A percentile compares a stretch with the other conserved stretches of the same genome.
Evolutionary conservation across 1,284 basidiomycete genomes (phyloP).

Genomic region (Moesziomyces antarcticus): DNA sequence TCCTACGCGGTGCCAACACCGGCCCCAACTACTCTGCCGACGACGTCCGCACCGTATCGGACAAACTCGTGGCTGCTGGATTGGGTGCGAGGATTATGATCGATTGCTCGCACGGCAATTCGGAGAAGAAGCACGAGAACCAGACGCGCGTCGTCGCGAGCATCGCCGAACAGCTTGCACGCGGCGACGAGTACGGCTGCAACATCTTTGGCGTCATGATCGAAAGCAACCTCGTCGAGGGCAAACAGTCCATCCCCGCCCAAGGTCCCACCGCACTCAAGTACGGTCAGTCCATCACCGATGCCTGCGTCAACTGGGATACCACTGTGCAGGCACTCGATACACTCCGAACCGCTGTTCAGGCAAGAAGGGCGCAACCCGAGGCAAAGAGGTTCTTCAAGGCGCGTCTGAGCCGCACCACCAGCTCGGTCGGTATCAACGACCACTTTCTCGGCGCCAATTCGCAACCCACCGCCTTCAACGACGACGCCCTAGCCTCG

Average conservation of each 20-base stretch:
- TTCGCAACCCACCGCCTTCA: conserved; percentile 31
- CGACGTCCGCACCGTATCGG: conserved; percentile 48
- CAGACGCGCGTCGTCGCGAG: conserved; percentile 72
- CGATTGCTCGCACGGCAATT: conserved; percentile 87
- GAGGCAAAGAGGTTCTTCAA: conserved; percentile 36
- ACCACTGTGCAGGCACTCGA: conserved; percentile 61
- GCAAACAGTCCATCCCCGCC: conserved; percentile 61
- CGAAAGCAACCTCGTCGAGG: conserved; percentile 86
- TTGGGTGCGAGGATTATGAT: conserved; percentile 67
- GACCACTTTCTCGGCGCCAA: conserved; percentile 27
- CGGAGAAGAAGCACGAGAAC: conserved; percentile 73
- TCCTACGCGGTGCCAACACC: conserved; percentile 65
- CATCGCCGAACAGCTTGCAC: conserved; percentile 69
- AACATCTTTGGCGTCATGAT: conserved; percentile 97
- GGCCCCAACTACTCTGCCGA: conserved; percentile 64
- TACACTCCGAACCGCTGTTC: conserved; percentile 52
- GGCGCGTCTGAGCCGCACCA: conserved; percentile 21
- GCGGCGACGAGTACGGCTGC: conserved; percentile 38
- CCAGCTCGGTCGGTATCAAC: conserved; percentile 40
- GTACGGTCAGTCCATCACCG: conserved; percentile 64
- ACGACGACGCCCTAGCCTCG: conserved; percentile 53
- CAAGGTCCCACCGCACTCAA: conserved; percentile 52
- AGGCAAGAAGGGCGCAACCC: conserved; percentile 32
- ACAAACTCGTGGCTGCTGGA: conserved; percentile 48
- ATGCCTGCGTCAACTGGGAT: conserved; percentile 65